A percentile compares a stretch with the other conserved stretches of the same genome.
These are phyloP conservation scores for Fraxinus quadrangulata DNA, from an alignment of 257 asterid genomes.

Conservation along the genomic window DNA sequence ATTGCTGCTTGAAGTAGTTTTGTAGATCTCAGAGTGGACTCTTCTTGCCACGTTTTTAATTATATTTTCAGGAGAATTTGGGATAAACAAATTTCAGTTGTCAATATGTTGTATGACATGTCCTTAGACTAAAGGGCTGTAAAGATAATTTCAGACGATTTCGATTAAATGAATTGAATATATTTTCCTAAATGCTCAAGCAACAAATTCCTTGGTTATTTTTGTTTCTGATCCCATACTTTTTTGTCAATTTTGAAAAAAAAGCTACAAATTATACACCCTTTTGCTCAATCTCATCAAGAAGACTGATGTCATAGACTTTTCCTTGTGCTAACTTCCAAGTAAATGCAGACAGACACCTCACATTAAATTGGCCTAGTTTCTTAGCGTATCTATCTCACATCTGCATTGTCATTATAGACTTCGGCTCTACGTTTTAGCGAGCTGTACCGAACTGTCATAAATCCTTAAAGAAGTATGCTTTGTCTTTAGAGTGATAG, in stretches of 20 bases:
- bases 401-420: neutral
- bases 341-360: neutral
- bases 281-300: neutral
- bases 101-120: neutral
- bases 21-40: slow-evolving; percentile 6
- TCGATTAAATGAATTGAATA: neutral
- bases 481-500: neutral
- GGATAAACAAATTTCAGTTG: slow-evolving; percentile 7
- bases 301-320: neutral
- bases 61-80: neutral
- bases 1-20: slow-evolving; percentile 17
- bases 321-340: neutral
- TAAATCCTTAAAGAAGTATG: neutral
- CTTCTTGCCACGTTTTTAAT: neutral
- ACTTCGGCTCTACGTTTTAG: neutral
- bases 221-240: neutral
- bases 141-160: neutral
- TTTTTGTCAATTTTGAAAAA: neutral
- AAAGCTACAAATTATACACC: neutral
- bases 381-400: neutral
- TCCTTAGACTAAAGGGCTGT: neutral
- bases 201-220: neutral
- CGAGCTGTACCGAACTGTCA: neutral
- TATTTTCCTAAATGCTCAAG: neutral
- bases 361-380: neutral